Evolutionary conservation across 176 grass and related monocot genomes (phyloP).

Genomic region (Cenchrus purpureus): DNA sequence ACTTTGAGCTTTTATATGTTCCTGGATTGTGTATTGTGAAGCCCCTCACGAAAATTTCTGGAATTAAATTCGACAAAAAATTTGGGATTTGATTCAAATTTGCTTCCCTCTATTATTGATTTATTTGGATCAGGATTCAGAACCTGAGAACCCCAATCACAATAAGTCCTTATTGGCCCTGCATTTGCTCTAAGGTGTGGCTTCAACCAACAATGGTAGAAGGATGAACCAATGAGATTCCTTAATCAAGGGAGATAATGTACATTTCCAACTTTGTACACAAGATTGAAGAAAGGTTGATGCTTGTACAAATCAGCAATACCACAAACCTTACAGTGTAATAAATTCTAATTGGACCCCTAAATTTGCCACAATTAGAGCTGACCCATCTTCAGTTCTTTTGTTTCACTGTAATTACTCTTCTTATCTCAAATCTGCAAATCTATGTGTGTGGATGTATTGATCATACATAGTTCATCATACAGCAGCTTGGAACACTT

Average conservation of each 20-base stretch:
- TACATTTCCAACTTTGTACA: neutral
- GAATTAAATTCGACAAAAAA: no score
- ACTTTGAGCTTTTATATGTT: neutral
- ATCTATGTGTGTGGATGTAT: slow-evolving; percentile 13
- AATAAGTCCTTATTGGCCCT: neutral
- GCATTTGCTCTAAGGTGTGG: no score
- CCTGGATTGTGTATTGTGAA: neutral
- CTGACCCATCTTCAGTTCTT: neutral
- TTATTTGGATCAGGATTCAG: neutral
- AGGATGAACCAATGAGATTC: neutral
- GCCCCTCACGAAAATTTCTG: neutral
- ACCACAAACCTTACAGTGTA: neutral
- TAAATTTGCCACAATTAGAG: neutral
- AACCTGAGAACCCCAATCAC: neutral
- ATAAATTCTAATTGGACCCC: slow-evolving; percentile 1
- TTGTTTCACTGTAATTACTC: neutral
- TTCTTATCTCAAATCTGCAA: neutral
- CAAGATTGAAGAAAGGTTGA: slow-evolving; percentile 4
- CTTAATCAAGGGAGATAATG: neutral
- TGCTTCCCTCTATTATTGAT: neutral
- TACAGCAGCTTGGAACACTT: slow-evolving; percentile 42
- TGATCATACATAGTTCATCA: slow-evolving; percentile 19
- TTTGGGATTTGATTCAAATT: neutral
- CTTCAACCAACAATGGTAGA: neutral
- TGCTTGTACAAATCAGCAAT: neutral